Evolutionary conservation across 345 rosid species (phyloP).

Genomic region (Eucalyptus erythrocorys): DNA sequence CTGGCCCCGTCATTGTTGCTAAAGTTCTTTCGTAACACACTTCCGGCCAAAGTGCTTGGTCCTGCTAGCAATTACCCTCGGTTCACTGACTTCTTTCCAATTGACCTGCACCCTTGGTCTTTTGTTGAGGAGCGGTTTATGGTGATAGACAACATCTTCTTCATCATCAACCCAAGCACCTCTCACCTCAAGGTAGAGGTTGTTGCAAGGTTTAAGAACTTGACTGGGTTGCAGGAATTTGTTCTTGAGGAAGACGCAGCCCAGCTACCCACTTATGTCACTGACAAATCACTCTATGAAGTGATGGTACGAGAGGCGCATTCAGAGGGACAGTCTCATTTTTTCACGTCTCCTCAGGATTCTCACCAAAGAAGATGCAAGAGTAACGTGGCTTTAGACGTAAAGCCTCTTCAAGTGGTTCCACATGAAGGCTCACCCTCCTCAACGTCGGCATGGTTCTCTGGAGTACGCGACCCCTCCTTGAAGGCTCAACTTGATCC

Average conservation of each 20-base stretch:
- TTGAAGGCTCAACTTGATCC: background rate
- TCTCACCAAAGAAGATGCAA: background rate
- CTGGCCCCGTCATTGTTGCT: background rate
- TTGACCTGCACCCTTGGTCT: background rate
- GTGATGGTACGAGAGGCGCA: background rate
- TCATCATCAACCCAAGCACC: background rate
- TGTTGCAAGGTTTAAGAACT: background rate
- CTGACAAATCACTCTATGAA: background rate
- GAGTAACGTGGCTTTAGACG: background rate
- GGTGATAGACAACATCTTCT: background rate
- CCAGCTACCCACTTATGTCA: background rate
- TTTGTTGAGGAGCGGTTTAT: background rate
- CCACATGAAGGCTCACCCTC: background rate
- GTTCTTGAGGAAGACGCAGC: background rate
- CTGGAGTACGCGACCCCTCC: background rate
- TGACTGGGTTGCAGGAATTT: background rate
- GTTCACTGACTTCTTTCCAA: background rate
- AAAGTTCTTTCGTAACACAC: background rate
- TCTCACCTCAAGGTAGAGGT: background rate
- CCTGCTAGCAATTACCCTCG: background rate
- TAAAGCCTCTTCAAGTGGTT: background rate
- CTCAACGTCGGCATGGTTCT: background rate
- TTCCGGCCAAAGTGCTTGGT: background rate
- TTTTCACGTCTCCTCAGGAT: background rate
- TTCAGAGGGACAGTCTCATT: background rate